Evolutionary conservation across 345 rosid species (phyloP).

Genomic region (Aquilaria yunnanensis): DNA sequence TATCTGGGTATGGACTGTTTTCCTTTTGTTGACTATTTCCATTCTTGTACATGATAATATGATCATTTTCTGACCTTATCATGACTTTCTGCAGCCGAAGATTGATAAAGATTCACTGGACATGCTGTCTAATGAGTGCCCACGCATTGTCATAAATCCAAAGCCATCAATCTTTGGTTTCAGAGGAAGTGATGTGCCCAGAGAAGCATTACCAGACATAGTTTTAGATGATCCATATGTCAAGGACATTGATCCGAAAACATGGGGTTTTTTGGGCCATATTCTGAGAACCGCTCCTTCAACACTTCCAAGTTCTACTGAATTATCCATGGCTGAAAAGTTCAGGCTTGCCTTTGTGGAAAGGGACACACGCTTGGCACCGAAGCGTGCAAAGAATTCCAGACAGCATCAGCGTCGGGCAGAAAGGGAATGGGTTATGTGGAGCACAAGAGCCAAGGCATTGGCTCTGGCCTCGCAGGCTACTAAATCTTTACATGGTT

Average conservation of each 20-base stretch:
- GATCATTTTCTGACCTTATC: background rate
- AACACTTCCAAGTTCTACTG: conserved; percentile 25
- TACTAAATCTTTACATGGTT: conserved; percentile 38
- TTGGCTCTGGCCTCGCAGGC: conserved; percentile 54
- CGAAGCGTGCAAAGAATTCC: conserved; percentile 86
- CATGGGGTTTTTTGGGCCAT: conserved; percentile 40
- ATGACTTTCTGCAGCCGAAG: conserved; percentile 45
- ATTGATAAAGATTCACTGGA: conserved; percentile 59
- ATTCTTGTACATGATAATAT: background rate
- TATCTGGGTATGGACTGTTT: conserved; percentile 64
- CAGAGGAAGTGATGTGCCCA: conserved; percentile 47
- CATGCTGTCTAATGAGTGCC: conserved; percentile 54
- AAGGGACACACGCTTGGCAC: conserved; percentile 77
- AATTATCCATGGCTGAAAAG: conserved; percentile 74
- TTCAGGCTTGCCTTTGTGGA: conserved; percentile 77
- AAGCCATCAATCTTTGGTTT: conserved; percentile 55
- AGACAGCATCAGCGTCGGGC: conserved; percentile 83
- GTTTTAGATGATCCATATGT: conserved; percentile 53
- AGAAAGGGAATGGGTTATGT: conserved; percentile 67
- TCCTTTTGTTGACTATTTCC: conserved; percentile 2
- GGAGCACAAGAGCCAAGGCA: conserved; percentile 52
- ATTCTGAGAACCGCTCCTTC: conserved; percentile 25
- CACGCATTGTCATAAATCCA: conserved; percentile 75
- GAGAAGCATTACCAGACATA: conserved; percentile 49
- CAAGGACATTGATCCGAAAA: conserved; percentile 53